Percentiles rank a stretch among this genome's conserved stretches.
phyloP scores from a whole-genome alignment of 2,329 filamentous ascomycete species.

The Didymella segeticola region DNA sequence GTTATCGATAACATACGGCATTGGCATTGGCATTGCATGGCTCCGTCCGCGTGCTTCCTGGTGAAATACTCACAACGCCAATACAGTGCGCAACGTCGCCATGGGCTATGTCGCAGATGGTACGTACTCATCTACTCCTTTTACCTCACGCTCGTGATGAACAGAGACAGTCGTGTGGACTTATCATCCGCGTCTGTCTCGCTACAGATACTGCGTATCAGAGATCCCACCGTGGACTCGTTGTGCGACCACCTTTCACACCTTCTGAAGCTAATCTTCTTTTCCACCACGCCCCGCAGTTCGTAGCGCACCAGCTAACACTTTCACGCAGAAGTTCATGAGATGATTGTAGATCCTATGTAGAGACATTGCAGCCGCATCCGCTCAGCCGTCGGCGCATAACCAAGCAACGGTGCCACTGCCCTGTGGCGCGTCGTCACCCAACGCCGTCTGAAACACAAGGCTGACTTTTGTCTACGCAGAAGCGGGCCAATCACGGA shows the following conservation, averaged over 20 bases:
- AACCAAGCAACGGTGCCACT: conserved; percentile 2
- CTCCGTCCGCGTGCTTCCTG: neutral
- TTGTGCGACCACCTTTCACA: conserved; percentile 10
- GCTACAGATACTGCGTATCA: conserved; percentile 32
- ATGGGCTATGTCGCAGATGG: too few relatives aligned
- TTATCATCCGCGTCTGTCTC: conserved; percentile 2
- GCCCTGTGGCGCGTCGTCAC: conserved; percentile 14
- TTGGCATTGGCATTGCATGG: conserved; percentile 8
- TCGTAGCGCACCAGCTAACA: neutral
- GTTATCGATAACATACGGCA: conserved; percentile 16
- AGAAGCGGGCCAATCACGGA: conserved; percentile 12
- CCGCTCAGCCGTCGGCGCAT: conserved; percentile 5
- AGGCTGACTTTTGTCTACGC: conserved; percentile 6
- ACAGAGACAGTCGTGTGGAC: conserved; percentile 11
- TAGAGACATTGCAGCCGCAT: neutral
- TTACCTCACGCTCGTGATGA: conserved; percentile 8
- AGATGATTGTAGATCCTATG: too few relatives aligned
- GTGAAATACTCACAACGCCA: neutral
- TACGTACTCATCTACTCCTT: neutral
- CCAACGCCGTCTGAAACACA: conserved; percentile 11
- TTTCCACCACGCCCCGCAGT: neutral
- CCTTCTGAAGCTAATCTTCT: neutral
- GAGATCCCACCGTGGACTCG: conserved; percentile 25
- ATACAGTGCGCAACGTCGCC: neutral
- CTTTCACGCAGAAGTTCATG: conserved; percentile 7